Evolutionary conservation across 176 grass and related monocot genomes (phyloP), one percentile per base, ranked within the genome.

Genomic region (Calamus simplicifolius): DNA sequence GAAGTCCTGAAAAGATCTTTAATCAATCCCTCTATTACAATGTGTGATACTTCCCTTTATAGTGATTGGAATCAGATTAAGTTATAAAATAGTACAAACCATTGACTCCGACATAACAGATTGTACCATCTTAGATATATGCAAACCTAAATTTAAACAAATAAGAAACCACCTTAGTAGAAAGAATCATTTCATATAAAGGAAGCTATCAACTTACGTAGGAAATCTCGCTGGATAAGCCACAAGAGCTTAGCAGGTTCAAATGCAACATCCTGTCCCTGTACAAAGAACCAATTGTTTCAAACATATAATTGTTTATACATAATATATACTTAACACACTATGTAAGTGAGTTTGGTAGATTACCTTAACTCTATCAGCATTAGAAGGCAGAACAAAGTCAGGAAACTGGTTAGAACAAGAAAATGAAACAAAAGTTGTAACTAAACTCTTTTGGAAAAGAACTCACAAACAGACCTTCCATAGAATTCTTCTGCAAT

Each of bases 221-320:
- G 84, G 38, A 97, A 97, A 61, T 97, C 92, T 49, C 84, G 82
- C 66, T 97, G 93, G 62, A 97, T 97, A 70, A 97, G 76, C 93
- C 93, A 91, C 5, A 97, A 63, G 73, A 97, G 87, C 59, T 97
- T 97, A 75, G 93, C 87, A 69, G 87, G 87, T 55, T 97, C 87
- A 88, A 97, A 91, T 75, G 84, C 84, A 75, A 88, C 67, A 88
- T 91, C 84, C 78, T 91, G 83, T 16, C 93, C 92, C 87, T 97
- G 67, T 58, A 91, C 52, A 49, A 38, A 62, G 12, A 25, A 21
- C 2, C 19, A 53, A 48, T 18, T 48, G 16, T 63, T 61, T 63
- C 10, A 48, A 43, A 13, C 12, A 43, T 43, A 49, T 29, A 25
- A 25, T 16, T 16, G 63, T 12, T 5, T 13, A 25, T 23, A 54